These are phyloP conservation scores for Ganoderma leucocontextum DNA, from an alignment of 1,284 basidiomycete species.

Conservation along the genomic window DNA sequence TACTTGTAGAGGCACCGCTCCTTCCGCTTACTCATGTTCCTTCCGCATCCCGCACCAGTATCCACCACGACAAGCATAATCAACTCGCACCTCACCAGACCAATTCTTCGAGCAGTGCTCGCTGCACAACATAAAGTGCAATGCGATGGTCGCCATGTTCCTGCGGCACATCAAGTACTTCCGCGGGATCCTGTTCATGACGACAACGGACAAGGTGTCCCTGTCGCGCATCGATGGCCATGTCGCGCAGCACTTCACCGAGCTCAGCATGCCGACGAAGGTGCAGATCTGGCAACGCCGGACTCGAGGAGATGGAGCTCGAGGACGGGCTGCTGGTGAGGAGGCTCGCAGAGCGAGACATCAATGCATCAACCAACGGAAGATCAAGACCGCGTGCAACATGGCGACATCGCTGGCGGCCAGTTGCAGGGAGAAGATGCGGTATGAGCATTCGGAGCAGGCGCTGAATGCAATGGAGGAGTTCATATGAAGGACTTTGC, in stretches of 20 bases:
- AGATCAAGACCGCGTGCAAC: conserved; percentile 70
- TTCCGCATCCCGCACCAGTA: background rate
- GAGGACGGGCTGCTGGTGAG: conserved; percentile 50
- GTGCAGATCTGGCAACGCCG: conserved; percentile 56
- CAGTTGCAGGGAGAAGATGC: conserved; percentile 53
- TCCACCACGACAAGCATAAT: background rate
- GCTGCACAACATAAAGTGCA: conserved; percentile 63
- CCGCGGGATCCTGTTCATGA: conserved; percentile 69
- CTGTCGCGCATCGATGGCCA: conserved; percentile 71
- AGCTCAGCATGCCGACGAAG: conserved; percentile 57
- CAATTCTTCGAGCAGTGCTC: conserved; percentile 66
- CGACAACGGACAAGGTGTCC: conserved; percentile 75
- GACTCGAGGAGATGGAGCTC: conserved; percentile 37
- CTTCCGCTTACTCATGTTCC: background rate
- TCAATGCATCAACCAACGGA: conserved; percentile 68
- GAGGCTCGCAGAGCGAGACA: conserved; percentile 53
- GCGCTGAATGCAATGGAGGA: conserved; percentile 56
- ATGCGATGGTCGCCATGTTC: conserved; percentile 70
- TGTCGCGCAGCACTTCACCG: conserved; percentile 65
- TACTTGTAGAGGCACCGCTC: background rate
- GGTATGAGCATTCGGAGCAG: conserved; percentile 56
- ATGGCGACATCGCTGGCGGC: conserved; percentile 65
- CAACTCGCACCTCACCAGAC: background rate
- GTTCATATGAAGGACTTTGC: conserved; percentile 26
- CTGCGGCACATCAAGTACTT: conserved; percentile 69